Conservation (phyloP, 495 filamentous ascomycete genomes). For the Penicillium tannophilum region DNA sequence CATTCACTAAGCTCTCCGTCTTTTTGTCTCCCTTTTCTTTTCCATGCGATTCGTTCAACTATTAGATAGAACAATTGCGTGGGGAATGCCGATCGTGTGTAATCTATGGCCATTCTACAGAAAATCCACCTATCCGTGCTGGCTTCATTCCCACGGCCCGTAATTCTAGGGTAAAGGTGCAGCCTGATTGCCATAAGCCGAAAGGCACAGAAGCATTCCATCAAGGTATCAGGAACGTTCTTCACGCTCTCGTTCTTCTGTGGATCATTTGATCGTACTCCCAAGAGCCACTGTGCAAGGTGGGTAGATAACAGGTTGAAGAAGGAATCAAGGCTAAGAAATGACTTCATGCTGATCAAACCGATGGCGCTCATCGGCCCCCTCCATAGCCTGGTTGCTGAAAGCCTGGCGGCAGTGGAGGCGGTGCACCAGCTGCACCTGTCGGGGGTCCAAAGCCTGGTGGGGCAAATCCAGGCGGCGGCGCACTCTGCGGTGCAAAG, state of each 20-base stretch:
- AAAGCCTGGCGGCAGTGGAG: constrained; percentile 52
- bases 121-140: background rate
- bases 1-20: constrained; percentile 1
- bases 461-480: constrained; percentile 59
- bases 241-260: background rate
- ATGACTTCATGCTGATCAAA: background rate
- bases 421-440: constrained; percentile 37
- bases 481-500: constrained; percentile 44
- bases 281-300: background rate
- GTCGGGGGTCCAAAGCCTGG: constrained; percentile 51
- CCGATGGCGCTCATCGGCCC: constrained; percentile 35
- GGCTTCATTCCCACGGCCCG: background rate
- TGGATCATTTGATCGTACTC: background rate
- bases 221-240: background rate
- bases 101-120: background rate
- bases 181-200: background rate
- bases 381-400: constrained; percentile 51
- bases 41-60: background rate
- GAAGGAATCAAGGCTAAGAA: background rate
- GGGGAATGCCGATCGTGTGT: background rate
- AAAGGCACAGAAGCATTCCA: background rate
- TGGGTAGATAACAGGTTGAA: background rate
- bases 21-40: constrained; percentile 5
- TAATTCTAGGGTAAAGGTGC: background rate
- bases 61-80: background rate